Evolutionary conservation across 331 rosid species (phyloP).

Genomic region (Malus hybrid): DNA sequence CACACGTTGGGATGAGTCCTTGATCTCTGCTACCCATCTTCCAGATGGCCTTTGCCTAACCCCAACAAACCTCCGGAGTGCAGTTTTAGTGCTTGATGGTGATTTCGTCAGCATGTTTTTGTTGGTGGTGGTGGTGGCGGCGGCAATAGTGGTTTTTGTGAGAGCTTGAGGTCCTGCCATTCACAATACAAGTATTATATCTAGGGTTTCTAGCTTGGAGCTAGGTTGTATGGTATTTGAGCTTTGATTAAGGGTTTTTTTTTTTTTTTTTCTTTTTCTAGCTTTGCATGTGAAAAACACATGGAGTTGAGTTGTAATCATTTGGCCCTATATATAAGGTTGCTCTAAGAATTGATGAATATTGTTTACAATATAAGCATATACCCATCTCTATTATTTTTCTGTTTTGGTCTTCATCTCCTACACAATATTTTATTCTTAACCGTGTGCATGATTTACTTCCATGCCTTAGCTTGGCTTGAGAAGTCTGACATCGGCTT

Average conservation of each 20-base stretch:
- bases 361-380: conserved; percentile 9
- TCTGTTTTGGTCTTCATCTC: conserved; percentile 19
- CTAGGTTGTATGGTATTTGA: neutral
- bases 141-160: conserved; percentile 23
- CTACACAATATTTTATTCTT: conserved; percentile 3
- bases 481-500: neutral
- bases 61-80: conserved; percentile 58
- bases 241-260: neutral
- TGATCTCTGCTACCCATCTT: conserved; percentile 66
- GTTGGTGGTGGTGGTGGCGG: neutral
- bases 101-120: conserved; percentile 21
- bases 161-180: conserved; percentile 50
- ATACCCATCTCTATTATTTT: conserved; percentile 25
- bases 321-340: conserved; percentile 10
- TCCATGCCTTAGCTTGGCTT: neutral
- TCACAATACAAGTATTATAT: neutral
- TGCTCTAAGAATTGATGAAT: conserved; percentile 14
- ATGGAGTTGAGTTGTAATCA: neutral
- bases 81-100: conserved; percentile 9
- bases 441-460: conserved; percentile 9
- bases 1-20: conserved; percentile 43
- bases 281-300: neutral
- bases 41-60: conserved; percentile 92
- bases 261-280: neutral
- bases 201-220: neutral